These are phyloP conservation scores for Alnus rubra DNA, from an alignment of 306 rosid species.

Conservation along the genomic window DNA sequence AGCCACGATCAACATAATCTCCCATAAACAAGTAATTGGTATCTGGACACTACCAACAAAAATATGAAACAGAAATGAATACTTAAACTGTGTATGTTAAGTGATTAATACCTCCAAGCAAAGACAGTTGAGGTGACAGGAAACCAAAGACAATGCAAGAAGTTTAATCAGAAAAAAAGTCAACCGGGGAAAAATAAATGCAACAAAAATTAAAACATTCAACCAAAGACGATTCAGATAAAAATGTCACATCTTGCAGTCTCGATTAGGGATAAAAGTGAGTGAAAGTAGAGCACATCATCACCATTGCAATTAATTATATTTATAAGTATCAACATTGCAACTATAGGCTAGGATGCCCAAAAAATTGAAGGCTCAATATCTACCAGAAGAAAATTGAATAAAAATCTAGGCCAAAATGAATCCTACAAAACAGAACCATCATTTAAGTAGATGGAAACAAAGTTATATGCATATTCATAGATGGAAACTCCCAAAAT, in stretches of 20 bases:
- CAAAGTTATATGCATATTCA: not conserved
- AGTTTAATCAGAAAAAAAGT: not conserved
- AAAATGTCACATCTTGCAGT: not conserved
- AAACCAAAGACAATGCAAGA: not conserved
- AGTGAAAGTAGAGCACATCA: not conserved
- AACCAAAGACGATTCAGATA: not conserved
- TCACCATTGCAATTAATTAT: not conserved
- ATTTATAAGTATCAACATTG: not conserved
- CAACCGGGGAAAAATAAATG: not conserved
- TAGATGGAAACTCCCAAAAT: not conserved
- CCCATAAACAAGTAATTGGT: slow-evolving; percentile 98
- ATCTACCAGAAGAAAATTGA: not conserved
- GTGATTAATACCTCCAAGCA: slow-evolving; percentile 8
- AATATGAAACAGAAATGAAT: slow-evolving; percentile 31
- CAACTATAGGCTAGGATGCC: not conserved
- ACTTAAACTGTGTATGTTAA: slow-evolving; percentile 5
- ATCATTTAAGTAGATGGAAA: not conserved
- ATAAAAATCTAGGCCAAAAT: not conserved
- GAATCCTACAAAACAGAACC: not conserved
- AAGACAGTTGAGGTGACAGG: not conserved
- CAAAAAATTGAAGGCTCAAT: not conserved
- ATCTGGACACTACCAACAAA: slow-evolving; percentile 88
- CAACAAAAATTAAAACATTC: not conserved
- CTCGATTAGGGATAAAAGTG: not conserved
- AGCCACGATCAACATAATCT: slow-evolving; percentile 98